Evolutionary conservation across 345 rosid genomes (phyloP).

Genomic region (Arabidopsis suecica): DNA sequence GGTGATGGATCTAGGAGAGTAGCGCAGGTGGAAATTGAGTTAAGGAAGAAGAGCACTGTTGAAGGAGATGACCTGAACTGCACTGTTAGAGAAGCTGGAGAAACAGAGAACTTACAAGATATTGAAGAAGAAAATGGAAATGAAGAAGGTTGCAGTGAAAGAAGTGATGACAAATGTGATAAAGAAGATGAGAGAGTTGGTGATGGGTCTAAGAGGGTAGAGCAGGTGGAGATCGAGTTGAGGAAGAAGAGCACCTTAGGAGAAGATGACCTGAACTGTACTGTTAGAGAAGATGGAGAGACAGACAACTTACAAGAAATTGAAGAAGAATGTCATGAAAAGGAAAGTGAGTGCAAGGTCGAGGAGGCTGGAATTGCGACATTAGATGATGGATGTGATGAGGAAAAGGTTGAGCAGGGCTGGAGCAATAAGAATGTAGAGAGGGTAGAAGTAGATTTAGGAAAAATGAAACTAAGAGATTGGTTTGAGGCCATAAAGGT

Average conservation of each 20-base stretch:
- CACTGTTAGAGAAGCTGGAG: constrained; percentile 25
- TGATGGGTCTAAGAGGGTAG: constrained; percentile 16
- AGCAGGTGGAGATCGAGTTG: constrained; percentile 27
- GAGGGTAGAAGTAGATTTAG: constrained; percentile 45
- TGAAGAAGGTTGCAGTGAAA: constrained; percentile 7
- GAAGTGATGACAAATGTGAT: neutral
- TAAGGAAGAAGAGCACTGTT: neutral
- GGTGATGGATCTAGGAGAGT: neutral
- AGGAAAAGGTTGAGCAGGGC: constrained; percentile 26
- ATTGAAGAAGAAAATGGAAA: neutral
- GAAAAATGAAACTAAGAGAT: constrained; percentile 59
- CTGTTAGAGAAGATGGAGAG: constrained; percentile 32
- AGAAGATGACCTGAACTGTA: constrained; percentile 23
- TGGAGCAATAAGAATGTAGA: constrained; percentile 4
- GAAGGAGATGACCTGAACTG: constrained; percentile 11
- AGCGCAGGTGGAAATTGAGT: constrained; percentile 31
- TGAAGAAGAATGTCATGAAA: neutral
- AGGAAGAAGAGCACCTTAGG: neutral
- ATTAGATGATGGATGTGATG: constrained; percentile 18
- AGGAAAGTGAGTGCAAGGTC: neutral
- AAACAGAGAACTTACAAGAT: constrained; percentile 11
- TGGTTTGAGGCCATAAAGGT: constrained; percentile 72
- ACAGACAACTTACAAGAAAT: constrained; percentile 7
- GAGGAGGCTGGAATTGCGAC: constrained; percentile 9
- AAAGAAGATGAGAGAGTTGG: constrained; percentile 23